Evolutionary conservation across 1,284 basidiomycete species (phyloP).

Genomic region (Apiotrichum montevideense): DNA sequence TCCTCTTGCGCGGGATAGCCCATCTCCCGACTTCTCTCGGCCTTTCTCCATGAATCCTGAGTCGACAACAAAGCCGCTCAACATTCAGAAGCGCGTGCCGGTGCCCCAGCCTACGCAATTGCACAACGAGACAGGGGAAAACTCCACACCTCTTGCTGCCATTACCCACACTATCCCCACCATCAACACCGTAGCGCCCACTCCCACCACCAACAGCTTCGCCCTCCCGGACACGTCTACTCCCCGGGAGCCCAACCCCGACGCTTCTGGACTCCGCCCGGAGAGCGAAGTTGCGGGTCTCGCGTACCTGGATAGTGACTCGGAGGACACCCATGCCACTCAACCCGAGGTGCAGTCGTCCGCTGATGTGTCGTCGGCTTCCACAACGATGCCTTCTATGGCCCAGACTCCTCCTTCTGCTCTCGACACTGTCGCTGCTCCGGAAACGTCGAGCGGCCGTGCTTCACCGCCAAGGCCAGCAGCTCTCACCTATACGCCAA

Average conservation of each 20-base stretch:
- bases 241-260: too few species aligned
- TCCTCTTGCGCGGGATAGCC: too few species aligned
- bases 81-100: conserved; percentile 2
- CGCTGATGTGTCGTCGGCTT: neutral
- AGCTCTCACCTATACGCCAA: too few species aligned
- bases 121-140: too few species aligned
- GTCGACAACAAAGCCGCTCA: conserved; percentile 1
- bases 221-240: neutral
- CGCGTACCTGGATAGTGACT: neutral
- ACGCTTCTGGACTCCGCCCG: neutral
- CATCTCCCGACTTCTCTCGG: neutral
- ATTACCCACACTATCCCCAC: neutral
- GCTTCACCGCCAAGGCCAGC: too few species aligned
- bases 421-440: neutral
- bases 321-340: neutral
- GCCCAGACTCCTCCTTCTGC: neutral
- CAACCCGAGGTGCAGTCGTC: neutral
- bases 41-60: neutral
- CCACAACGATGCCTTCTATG: neutral
- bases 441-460: too few species aligned
- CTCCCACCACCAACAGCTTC: neutral
- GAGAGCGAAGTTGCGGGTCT: neutral
- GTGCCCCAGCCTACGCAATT: neutral
- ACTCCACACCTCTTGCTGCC: neutral
- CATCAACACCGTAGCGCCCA: neutral